These are phyloP conservation scores for Populus tremula DNA, from an alignment of 345 rosid genomes.

Conservation along the genomic window DNA sequence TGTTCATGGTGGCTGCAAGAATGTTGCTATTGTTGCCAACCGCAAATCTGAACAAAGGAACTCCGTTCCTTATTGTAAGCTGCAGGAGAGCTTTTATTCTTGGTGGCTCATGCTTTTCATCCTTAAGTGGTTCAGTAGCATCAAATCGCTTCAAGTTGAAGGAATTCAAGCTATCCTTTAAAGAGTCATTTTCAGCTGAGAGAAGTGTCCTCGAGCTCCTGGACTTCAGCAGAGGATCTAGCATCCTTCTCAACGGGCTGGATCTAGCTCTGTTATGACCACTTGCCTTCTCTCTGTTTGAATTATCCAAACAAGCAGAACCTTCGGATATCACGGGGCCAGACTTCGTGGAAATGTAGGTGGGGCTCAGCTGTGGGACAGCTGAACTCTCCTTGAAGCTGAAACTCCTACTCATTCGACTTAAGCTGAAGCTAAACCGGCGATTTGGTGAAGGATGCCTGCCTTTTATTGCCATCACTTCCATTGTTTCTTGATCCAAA, in stretches of 20 bases:
- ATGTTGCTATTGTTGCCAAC: constrained; percentile 50
- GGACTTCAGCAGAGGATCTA: constrained; percentile 67
- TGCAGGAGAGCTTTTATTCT: constrained; percentile 57
- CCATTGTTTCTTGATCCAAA: constrained; percentile 42
- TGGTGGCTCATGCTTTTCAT: constrained; percentile 35
- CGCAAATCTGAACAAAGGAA: constrained; percentile 63
- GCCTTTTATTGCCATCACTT: constrained; percentile 38
- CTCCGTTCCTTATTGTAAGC: constrained; percentile 59
- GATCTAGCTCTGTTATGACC: constrained; percentile 45
- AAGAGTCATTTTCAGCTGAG: constrained; percentile 39
- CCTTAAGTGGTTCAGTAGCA: constrained; percentile 24
- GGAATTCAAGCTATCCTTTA: constrained; percentile 37
- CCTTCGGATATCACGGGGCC: constrained; percentile 49
- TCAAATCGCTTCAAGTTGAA: constrained; percentile 23
- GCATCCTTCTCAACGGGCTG: constrained; percentile 71
- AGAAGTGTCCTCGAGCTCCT: constrained; percentile 27
- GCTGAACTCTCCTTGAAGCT: constrained; percentile 63
- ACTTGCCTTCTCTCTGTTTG: constrained; percentile 40
- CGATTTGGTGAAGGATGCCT: constrained; percentile 56
- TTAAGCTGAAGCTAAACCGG: constrained; percentile 77
- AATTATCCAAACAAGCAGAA: constrained; percentile 30
- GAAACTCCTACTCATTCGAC: constrained; percentile 69
- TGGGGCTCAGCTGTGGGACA: constrained; percentile 42
- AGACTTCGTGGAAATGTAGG: constrained; percentile 47
- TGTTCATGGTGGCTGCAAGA: constrained; percentile 67